These are phyloP conservation scores for Jaltomata sinuosa DNA, from an alignment of 257 asterid species.

Conservation along the genomic window DNA sequence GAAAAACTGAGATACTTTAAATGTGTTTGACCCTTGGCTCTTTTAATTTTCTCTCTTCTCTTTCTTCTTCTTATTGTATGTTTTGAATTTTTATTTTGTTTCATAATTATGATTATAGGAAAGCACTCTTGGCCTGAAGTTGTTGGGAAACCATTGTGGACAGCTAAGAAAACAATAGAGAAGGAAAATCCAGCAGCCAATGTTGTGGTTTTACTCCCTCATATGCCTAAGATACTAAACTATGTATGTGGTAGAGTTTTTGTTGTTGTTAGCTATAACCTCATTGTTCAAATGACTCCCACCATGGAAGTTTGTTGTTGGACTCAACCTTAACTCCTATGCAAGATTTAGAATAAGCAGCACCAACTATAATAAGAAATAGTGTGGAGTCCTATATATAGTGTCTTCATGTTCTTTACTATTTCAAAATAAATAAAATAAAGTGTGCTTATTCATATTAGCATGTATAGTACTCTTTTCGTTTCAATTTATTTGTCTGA, in stretches of 20 bases:
- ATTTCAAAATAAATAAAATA: neutral
- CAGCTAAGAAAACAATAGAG: neutral
- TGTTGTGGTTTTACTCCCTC: neutral
- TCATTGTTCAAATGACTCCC: neutral
- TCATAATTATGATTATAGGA: neutral
- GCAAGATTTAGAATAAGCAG: neutral
- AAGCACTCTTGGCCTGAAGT: neutral
- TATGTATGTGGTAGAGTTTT: neutral
- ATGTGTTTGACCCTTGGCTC: too few species aligned
- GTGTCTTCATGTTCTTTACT: neutral
- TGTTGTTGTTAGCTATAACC: neutral
- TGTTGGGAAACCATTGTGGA: neutral
- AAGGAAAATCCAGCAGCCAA: neutral
- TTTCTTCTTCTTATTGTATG: too few species aligned
- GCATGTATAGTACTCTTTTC: too few species aligned
- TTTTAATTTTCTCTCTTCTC: too few species aligned
- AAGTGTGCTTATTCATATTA: neutral
- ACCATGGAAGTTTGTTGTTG: neutral
- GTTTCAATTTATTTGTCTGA: too few species aligned
- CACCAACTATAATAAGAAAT: neutral
- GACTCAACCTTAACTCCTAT: neutral
- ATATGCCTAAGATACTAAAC: fast-evolving
- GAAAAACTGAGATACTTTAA: too few species aligned
- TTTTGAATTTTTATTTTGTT: too few species aligned
- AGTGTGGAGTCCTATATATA: neutral